Evolutionary conservation across 2,329 filamentous ascomycete species (phyloP).

Genomic region (Pyricularia pennisetigena): DNA sequence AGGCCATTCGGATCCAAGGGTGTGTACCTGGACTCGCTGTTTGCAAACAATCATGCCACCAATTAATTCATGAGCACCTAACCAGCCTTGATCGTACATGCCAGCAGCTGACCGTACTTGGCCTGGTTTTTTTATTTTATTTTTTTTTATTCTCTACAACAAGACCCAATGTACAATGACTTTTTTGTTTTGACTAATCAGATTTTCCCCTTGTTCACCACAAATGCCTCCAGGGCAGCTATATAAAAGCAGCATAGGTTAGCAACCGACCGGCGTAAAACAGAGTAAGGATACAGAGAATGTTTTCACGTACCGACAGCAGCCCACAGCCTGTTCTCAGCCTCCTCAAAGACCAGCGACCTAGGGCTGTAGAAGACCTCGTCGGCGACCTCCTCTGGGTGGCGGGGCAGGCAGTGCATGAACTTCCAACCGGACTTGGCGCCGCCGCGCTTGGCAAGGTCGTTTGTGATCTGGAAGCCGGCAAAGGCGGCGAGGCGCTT

Average conservation of each 20-base stretch:
- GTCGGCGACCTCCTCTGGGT: constrained; percentile 86
- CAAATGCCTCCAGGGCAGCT: constrained; percentile 77
- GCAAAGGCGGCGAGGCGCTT: constrained; percentile 72
- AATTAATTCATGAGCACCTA: neutral
- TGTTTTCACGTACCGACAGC: constrained; percentile 55
- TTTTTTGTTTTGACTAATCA: neutral
- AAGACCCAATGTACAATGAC: neutral
- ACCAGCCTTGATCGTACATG: neutral
- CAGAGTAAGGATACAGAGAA: neutral
- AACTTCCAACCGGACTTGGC: constrained; percentile 91
- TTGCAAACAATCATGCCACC: neutral
- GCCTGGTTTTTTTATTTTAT: too few species aligned
- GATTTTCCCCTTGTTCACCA: constrained; percentile 88
- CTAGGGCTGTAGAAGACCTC: constrained; percentile 85
- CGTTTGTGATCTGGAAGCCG: constrained; percentile 85
- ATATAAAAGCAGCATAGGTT: neutral
- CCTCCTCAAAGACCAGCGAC: constrained; percentile 87
- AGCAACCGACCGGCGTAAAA: neutral
- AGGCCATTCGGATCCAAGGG: neutral
- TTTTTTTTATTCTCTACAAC: neutral
- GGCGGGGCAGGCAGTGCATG: constrained; percentile 94
- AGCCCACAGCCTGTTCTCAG: constrained; percentile 89
- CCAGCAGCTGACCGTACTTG: too few species aligned
- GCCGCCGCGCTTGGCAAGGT: constrained; percentile 72
- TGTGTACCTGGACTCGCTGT: neutral